Conservation (phyloP, 2,329 filamentous ascomycete genomes). For the Microdochium paspali region DNA sequence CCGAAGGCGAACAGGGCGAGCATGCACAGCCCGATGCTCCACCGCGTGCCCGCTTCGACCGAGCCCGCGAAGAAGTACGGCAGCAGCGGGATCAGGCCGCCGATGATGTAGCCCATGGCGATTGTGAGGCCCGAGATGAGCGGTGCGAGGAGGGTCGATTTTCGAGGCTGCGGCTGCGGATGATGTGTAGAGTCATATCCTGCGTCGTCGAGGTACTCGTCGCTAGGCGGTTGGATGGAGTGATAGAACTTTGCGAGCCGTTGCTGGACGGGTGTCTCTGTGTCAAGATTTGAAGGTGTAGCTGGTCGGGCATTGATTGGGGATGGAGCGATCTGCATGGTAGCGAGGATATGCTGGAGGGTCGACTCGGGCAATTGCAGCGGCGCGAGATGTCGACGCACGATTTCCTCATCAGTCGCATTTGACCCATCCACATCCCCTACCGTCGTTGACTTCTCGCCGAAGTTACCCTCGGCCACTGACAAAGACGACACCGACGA, state of each 20-base stretch:
- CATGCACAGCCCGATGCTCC: conserved; percentile 51
- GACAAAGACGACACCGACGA: background rate
- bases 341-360: background rate
- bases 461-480: too few species aligned
- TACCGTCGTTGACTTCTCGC: too few species aligned
- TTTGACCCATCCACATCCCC: background rate
- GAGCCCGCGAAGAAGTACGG: conserved; percentile 54
- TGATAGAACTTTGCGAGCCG: background rate
- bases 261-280: background rate
- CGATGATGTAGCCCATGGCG: conserved; percentile 59
- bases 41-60: conserved; percentile 40
- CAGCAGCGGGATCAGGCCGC: conserved; percentile 60
- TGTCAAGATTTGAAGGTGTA: too few species aligned
- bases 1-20: conserved; percentile 54
- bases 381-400: background rate
- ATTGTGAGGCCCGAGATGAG: conserved; percentile 55
- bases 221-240: conserved; percentile 12
- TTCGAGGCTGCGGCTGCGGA: background rate
- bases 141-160: conserved; percentile 23
- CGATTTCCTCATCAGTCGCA: background rate
- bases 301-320: too few species aligned
- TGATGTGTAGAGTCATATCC: background rate
- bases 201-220: conserved; percentile 26
- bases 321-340: conserved; percentile 18
- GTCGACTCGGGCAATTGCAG: background rate